Conservation (phyloP, 768 basidiomycete species). For the Mycena kentingensis region DNA sequence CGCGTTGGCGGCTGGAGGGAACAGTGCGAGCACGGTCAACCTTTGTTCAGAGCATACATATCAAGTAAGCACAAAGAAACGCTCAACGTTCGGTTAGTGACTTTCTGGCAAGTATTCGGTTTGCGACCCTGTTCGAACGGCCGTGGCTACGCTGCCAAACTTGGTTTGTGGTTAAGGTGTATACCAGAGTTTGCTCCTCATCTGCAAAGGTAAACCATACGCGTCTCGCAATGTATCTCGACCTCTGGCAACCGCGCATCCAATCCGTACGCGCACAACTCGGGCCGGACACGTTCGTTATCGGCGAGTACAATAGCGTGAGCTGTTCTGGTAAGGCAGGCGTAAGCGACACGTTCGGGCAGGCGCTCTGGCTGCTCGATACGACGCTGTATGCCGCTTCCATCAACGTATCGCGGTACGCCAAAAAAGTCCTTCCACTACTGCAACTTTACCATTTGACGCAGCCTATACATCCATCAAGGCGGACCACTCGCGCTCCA, state of each 20-base stretch:
- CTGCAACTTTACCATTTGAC: not conserved
- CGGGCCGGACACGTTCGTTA: conserved; percentile 49
- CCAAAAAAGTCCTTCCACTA: conserved; percentile 1
- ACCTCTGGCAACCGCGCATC: conserved; percentile 58
- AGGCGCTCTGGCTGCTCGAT: conserved; percentile 54
- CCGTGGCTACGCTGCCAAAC: conserved; percentile 52
- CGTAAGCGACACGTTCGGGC: conserved; percentile 57
- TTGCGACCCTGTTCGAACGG: conserved; percentile 44
- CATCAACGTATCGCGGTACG: conserved; percentile 51
- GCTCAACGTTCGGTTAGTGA: not conserved
- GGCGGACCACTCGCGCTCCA: conserved; percentile 55
- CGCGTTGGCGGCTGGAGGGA: conserved; percentile 48
- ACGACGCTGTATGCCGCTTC: conserved; percentile 51
- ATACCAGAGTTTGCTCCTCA: not conserved
- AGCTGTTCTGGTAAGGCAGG: conserved; percentile 52
- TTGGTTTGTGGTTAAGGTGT: conserved; percentile 33
- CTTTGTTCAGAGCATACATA: conserved; percentile 53
- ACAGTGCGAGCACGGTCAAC: conserved; percentile 42
- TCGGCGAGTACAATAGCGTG: conserved; percentile 59
- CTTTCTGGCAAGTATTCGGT: conserved; percentile 58
- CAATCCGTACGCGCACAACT: conserved; percentile 47
- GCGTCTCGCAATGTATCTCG: conserved; percentile 52
- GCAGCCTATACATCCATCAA: conserved; percentile 55
- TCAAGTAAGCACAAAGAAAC: no score
- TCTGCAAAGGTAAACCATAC: conserved; percentile 51